Percentiles rank a stretch among this genome's conserved stretches.
phyloP scores from a whole-genome alignment of 1,284 basidiomycete genomes.

The Caloboletus firmus region DNA sequence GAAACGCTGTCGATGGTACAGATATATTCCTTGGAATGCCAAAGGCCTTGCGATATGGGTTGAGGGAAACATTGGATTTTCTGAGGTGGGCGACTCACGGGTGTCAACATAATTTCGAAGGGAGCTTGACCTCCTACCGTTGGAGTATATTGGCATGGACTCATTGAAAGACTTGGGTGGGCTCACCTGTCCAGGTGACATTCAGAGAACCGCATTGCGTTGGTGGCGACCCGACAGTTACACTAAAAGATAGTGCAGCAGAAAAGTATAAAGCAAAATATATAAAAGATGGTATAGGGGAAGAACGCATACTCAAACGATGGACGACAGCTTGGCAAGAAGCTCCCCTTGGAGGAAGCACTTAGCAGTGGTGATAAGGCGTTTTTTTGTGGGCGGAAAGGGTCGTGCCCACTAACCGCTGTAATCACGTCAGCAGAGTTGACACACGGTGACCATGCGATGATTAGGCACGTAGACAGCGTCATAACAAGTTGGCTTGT shows the following conservation, averaged over 20 bases:
- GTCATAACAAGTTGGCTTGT: too few relatives aligned
- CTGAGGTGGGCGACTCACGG: constrained; percentile 45
- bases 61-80: constrained; percentile 7
- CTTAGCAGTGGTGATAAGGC: constrained; percentile 1
- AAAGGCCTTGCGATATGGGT: constrained; percentile 23
- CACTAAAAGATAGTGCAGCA: constrained; percentile 49
- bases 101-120: constrained; percentile 56
- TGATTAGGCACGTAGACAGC: not conserved
- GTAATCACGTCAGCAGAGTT: constrained; percentile 23
- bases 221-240: constrained; percentile 44
- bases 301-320: constrained; percentile 27
- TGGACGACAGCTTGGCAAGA: constrained; percentile 9
- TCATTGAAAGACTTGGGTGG: not conserved
- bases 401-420: not conserved
- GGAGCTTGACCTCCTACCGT: constrained; percentile 60
- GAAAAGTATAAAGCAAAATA: constrained; percentile 24
- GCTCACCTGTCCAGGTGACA: constrained; percentile 61
- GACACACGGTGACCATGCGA: not conserved
- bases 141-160: constrained; percentile 3
- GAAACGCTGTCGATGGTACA: constrained; percentile 57
- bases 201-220: constrained; percentile 60
- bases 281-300: constrained; percentile 19
- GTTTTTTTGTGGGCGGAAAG: constrained; percentile 8
- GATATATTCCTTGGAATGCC: constrained; percentile 48
- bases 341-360: constrained; percentile 8